Conservation (phyloP, 2,329 filamentous ascomycete species). For the Monosporascus sp. region DNA sequence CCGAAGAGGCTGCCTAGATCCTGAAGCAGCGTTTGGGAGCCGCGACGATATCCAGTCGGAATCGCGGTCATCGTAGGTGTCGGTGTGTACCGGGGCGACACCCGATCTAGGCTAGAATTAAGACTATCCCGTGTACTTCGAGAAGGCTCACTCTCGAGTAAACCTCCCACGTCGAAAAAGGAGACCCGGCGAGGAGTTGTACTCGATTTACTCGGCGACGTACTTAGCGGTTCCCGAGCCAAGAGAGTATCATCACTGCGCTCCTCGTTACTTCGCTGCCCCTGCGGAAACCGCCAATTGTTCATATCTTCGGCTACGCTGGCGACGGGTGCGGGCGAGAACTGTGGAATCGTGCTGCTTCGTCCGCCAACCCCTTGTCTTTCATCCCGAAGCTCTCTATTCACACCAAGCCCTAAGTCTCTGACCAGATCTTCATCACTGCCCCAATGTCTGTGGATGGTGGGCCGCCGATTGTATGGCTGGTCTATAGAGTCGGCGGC, state of each 20-base stretch:
- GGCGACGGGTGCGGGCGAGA: conserved; percentile 31
- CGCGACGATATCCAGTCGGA: conserved; percentile 41
- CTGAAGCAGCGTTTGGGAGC: conserved; percentile 53
- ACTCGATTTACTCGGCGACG: conserved; percentile 33
- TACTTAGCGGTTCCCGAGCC: conserved; percentile 29
- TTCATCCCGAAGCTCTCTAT: conserved; percentile 42
- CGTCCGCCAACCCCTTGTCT: conserved; percentile 6
- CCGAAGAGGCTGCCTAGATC: conserved; percentile 45
- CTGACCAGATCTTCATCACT: conserved; percentile 88
- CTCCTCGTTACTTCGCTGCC: conserved; percentile 30
- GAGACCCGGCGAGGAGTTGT: conserved; percentile 58
- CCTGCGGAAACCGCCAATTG: conserved; percentile 43
- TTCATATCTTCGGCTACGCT: conserved; percentile 31
- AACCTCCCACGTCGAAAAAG: conserved; percentile 79
- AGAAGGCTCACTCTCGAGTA: conserved; percentile 53
- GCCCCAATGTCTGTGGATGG: conserved; percentile 65
- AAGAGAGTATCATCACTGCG: conserved; percentile 41
- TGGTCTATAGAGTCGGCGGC: conserved; percentile 58
- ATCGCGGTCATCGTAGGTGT: conserved; percentile 40
- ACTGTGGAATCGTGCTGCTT: conserved; percentile 23
- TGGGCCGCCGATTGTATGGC: conserved; percentile 37
- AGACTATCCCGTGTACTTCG: conserved; percentile 34
- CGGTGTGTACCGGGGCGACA: conserved; percentile 30
- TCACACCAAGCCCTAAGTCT: conserved; percentile 66
- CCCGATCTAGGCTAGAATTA: conserved; percentile 35